These are phyloP conservation scores for Xylaria telfairii DNA, from an alignment of 495 filamentous ascomycete species.

Conservation along the genomic window DNA sequence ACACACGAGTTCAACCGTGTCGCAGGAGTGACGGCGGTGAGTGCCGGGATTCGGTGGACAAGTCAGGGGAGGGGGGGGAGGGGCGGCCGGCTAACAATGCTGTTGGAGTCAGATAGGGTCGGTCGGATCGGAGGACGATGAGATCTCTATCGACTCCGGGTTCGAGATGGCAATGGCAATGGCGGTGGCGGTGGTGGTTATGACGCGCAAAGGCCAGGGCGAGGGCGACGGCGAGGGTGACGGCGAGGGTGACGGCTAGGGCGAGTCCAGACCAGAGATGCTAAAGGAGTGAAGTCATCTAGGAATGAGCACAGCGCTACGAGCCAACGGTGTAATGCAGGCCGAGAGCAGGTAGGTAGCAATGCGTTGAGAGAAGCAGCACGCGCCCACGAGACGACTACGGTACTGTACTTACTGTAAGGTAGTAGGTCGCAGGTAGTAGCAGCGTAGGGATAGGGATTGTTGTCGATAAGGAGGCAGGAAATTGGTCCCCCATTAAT, in stretches of 20 bases:
- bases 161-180: constrained; percentile 15
- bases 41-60: background rate
- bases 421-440: background rate
- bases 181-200: background rate
- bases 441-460: background rate
- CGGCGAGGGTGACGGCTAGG: background rate
- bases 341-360: background rate
- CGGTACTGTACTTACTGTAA: too few species aligned
- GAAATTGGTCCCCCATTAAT: constrained; percentile 21
- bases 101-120: too few species aligned
- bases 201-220: background rate
- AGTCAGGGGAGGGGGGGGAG: background rate
- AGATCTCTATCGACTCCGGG: background rate
- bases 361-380: constrained; percentile 19
- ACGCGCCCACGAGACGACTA: too few species aligned
- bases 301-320: constrained; percentile 25
- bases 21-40: background rate
- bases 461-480: constrained; percentile 23
- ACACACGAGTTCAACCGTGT: background rate
- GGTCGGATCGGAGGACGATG: background rate
- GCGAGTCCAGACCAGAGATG: constrained; percentile 28
- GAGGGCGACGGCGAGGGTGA: background rate
- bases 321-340: constrained; percentile 17
- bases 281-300: constrained; percentile 45
- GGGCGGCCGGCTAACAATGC: background rate